Percentiles rank a stretch among this genome's conserved stretches.
Conservation (phyloP, 2,329 filamentous ascomycete genomes). For the Stagonosporopsis chrysanthemi region DNA sequence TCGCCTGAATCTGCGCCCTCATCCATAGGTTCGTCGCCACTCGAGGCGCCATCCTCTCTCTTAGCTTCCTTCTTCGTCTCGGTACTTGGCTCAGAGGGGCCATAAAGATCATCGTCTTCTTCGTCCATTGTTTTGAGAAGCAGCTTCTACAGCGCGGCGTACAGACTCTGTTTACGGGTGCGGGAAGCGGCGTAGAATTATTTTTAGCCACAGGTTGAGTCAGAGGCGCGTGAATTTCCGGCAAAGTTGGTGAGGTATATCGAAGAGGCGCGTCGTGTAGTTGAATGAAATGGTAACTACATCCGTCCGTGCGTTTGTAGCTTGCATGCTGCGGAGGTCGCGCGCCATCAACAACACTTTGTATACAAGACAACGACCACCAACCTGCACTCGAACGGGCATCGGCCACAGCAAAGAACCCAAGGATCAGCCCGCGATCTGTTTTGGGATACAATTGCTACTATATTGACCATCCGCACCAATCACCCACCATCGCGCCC, state of each 20-base stretch:
- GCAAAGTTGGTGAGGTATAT: not conserved
- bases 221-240: not conserved
- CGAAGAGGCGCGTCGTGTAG: conserved; percentile 1
- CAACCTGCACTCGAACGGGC: not conserved
- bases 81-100: conserved; percentile 41
- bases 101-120: conserved; percentile 62
- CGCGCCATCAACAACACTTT: conserved; percentile 3
- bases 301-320: conserved; percentile 20
- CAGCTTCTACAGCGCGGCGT: not conserved
- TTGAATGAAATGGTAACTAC: conserved; percentile 20
- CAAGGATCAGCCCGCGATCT: not conserved
- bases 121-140: conserved; percentile 54
- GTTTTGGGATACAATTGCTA: not conserved
- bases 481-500: not conserved
- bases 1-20: conserved; percentile 55
- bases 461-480: not conserved
- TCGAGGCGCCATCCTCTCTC: conserved; percentile 41
- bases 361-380: not conserved
- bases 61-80: conserved; percentile 35
- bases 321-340: conserved; percentile 12
- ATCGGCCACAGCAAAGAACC: not conserved
- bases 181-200: too few species aligned
- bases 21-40: conserved; percentile 55
- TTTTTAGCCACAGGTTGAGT: not conserved
- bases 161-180: not conserved